Evolutionary conservation across 768 basidiomycete species (phyloP).

Genomic region (Lepiota subincarnata): DNA sequence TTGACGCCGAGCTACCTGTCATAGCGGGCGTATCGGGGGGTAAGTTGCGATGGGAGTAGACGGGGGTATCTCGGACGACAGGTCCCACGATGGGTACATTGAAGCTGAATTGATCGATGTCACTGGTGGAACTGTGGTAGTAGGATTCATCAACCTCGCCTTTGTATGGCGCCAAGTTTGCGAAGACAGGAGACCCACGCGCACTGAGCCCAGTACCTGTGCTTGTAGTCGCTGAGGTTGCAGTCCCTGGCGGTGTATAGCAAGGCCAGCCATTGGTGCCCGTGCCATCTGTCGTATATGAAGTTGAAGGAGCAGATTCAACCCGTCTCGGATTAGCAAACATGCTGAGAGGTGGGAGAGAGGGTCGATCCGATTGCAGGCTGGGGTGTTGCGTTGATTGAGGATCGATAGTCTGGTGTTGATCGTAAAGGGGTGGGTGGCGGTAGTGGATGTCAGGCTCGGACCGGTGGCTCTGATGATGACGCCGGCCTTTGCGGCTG

Average conservation of each 20-base stretch:
- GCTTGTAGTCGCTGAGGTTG: slow-evolving; percentile 44
- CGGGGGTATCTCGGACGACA: slow-evolving; percentile 25
- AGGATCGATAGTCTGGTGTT: slow-evolving; percentile 16
- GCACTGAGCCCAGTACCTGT: slow-evolving; percentile 38
- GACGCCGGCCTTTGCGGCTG: slow-evolving; percentile 32
- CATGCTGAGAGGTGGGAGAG: slow-evolving; percentile 41
- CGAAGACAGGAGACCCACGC: slow-evolving; percentile 40
- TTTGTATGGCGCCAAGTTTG: slow-evolving; percentile 32
- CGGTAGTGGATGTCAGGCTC: slow-evolving; percentile 14
- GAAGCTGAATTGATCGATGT: slow-evolving; percentile 52
- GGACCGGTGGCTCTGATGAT: slow-evolving; percentile 19
- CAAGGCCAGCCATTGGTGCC: slow-evolving; percentile 51
- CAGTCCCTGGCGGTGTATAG: slow-evolving; percentile 61
- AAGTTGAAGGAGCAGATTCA: slow-evolving; percentile 52
- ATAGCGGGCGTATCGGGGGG: slow-evolving; percentile 22
- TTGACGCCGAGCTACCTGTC: slow-evolving; percentile 13
- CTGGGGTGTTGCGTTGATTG: slow-evolving; percentile 15
- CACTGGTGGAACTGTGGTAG: slow-evolving; percentile 34
- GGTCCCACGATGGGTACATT: slow-evolving; percentile 30
- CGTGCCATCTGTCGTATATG: slow-evolving; percentile 44
- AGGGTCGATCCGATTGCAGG: slow-evolving; percentile 35
- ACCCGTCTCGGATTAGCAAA: slow-evolving; percentile 34
- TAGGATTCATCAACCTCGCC: slow-evolving; percentile 34
- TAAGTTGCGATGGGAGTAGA: slow-evolving; percentile 26
- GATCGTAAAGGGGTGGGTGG: slow-evolving; percentile 10